Conservation (phyloP, 495 filamentous ascomycete species). For the Ramalina intermedia region DNA sequence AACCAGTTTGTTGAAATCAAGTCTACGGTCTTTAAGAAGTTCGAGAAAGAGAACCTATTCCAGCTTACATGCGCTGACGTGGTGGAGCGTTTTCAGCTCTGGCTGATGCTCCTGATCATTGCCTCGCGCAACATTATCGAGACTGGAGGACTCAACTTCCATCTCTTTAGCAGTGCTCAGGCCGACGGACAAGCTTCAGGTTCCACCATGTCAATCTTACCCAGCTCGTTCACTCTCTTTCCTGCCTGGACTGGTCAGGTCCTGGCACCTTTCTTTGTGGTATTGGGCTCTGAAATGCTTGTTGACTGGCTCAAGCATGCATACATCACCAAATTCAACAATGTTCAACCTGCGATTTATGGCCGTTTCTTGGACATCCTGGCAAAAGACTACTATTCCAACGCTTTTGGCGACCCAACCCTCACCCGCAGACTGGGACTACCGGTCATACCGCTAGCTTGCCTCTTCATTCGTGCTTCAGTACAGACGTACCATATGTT, state of each 20-base stretch:
- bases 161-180: conserved; percentile 19
- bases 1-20: conserved; percentile 99
- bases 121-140: conserved; percentile 91
- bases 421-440: conserved; percentile 81
- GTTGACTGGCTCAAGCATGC: conserved; percentile 97
- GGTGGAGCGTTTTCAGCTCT: conserved; percentile 93
- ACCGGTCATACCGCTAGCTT: conserved; percentile 81
- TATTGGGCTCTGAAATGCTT: conserved; percentile 88
- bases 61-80: conserved; percentile 93
- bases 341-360: conserved; percentile 80
- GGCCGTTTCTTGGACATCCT: conserved; percentile 78
- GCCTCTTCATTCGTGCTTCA: conserved; percentile 86
- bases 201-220: conserved; percentile 51
- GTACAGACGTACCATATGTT: conserved; percentile 99
- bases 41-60: conserved; percentile 72
- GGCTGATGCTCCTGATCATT: conserved; percentile 93
- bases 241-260: conserved; percentile 81
- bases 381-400: conserved; percentile 94
- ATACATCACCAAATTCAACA: conserved; percentile 98
- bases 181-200: conserved; percentile 29
- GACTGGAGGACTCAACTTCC: conserved; percentile 50
- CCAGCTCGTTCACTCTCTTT: conserved; percentile 75
- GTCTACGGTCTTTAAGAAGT: conserved; percentile 85
- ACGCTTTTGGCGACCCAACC: conserved; percentile 82
- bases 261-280: conserved; percentile 78